phyloP scores from a whole-genome alignment of 768 basidiomycete genomes.

The Phanerodontia chrysosporium region DNA sequence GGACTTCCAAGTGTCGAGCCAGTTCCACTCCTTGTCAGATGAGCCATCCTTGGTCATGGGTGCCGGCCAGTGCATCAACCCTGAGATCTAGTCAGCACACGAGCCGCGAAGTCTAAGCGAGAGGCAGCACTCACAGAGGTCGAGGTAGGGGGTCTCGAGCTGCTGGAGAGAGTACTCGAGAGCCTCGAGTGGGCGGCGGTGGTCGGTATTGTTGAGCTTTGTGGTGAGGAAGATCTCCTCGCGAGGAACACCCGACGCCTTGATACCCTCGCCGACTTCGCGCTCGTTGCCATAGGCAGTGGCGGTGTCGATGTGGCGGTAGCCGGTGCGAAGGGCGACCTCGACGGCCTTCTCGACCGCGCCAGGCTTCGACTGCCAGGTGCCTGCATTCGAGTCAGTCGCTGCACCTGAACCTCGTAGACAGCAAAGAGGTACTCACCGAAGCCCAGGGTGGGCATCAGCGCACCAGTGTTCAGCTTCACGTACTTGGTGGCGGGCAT shows the following conservation, averaged over 20 bases:
- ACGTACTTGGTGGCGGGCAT: constrained; percentile 45
- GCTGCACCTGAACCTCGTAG: neutral
- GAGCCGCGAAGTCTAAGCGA: neutral
- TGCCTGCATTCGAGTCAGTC: constrained; percentile 38
- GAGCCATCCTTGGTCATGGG: constrained; percentile 56
- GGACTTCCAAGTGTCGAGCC: constrained; percentile 75
- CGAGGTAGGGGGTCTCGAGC: constrained; percentile 73
- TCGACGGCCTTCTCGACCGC: constrained; percentile 72
- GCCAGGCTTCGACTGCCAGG: constrained; percentile 73
- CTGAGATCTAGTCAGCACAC: constrained; percentile 26
- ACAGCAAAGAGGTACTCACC: constrained; percentile 34
- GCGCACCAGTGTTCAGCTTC: constrained; percentile 71
- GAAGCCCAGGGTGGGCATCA: constrained; percentile 73
- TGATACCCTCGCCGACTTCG: constrained; percentile 81
- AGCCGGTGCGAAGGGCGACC: constrained; percentile 68
- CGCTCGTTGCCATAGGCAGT: constrained; percentile 70
- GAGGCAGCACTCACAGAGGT: constrained; percentile 54
- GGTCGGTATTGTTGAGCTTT: constrained; percentile 63
- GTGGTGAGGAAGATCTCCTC: constrained; percentile 77
- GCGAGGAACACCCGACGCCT: constrained; percentile 67
- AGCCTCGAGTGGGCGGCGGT: constrained; percentile 53
- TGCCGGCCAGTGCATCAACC: constrained; percentile 83
- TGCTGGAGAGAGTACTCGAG: constrained; percentile 63
- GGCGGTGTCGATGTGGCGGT: constrained; percentile 71
- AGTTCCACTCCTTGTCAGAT: constrained; percentile 52